Evolutionary conservation across 75 land plant genomes (phyloP).

Genomic region (Pinus tabuliformis): DNA sequence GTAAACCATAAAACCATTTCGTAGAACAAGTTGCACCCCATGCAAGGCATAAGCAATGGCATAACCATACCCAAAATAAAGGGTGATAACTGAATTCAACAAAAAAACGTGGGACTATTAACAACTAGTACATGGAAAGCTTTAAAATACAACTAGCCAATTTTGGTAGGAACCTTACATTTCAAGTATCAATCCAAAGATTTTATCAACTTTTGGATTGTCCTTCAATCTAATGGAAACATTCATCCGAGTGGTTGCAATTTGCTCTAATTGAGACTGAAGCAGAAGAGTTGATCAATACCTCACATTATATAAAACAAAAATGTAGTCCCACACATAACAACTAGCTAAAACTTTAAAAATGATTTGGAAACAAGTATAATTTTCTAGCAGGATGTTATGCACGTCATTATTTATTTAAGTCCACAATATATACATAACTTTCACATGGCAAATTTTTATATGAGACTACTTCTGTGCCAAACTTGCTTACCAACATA

Average conservation of each 20-base stretch:
- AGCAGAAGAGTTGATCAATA: constrained; percentile 4
- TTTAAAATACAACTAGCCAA: not conserved
- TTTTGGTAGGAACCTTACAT: constrained; percentile 52
- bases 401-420: not conserved
- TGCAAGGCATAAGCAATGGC: constrained; percentile 94
- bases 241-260: constrained; percentile 98
- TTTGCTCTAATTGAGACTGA: constrained; percentile 72
- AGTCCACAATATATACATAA: not conserved
- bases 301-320: not conserved
- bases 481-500: not conserved
- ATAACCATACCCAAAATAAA: constrained; percentile 83
- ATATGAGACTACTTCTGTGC: not conserved
- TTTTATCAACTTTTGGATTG: constrained; percentile 77
- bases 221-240: constrained; percentile 86
- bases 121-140: not conserved
- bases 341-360: not conserved
- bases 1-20: constrained; percentile 92
- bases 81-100: not conserved
- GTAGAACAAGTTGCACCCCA: constrained; percentile 78
- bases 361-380: not conserved
- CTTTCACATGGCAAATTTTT: not conserved
- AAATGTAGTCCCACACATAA: not conserved
- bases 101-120: not conserved
- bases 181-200: constrained; percentile 97
- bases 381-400: not conserved